Conservation (phyloP, 2,329 filamentous ascomycete species). For the Verticillium nonalfalfae region DNA sequence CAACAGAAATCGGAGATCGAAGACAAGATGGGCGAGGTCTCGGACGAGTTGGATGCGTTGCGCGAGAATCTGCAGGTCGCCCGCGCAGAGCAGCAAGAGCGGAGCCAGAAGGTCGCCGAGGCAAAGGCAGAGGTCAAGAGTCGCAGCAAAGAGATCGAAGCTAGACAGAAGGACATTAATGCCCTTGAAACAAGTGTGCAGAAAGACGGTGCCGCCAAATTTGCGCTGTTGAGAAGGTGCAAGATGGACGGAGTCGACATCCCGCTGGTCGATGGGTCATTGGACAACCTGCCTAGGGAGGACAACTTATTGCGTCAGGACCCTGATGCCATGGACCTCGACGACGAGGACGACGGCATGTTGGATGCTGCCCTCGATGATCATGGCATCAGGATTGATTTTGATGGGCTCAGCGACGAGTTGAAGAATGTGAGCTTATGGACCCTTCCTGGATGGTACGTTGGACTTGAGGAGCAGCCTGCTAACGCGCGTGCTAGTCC, state of each 20-base stretch:
- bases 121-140: constrained; percentile 77
- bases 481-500: constrained; percentile 42
- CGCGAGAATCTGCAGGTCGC: constrained; percentile 65
- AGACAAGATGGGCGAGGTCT: constrained; percentile 63
- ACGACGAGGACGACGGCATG: constrained; percentile 57
- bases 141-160: constrained; percentile 77
- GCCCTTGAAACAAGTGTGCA: constrained; percentile 80
- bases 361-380: constrained; percentile 68
- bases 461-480: background rate
- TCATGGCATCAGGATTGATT: constrained; percentile 88
- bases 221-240: constrained; percentile 78
- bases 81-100: constrained; percentile 60
- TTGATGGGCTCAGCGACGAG: constrained; percentile 73
- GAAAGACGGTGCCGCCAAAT: constrained; percentile 76
- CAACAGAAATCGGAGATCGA: constrained; percentile 70
- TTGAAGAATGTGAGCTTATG: constrained; percentile 60
- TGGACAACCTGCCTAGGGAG: constrained; percentile 83
- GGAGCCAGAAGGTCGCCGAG: constrained; percentile 69
- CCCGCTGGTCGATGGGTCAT: constrained; percentile 67
- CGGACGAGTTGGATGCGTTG: constrained; percentile 71
- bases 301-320: constrained; percentile 72
- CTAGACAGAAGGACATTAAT: constrained; percentile 63
- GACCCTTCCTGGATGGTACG: background rate
- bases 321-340: constrained; percentile 87
- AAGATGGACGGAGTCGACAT: constrained; percentile 90